Evolutionary conservation across 257 asterid species (phyloP).

Genomic region (Solanum lycopersicoides): DNA sequence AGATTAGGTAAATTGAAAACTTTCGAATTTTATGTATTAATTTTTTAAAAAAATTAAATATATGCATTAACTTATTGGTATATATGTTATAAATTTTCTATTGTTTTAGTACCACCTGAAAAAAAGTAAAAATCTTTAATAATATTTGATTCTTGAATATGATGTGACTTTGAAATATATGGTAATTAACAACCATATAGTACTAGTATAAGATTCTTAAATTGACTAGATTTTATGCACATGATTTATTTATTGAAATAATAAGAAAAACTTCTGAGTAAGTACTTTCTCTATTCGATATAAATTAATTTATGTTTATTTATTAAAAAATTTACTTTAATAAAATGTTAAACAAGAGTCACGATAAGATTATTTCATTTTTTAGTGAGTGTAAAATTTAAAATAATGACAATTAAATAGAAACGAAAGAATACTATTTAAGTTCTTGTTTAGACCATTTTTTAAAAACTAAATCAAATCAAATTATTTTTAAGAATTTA

Average conservation of each 20-base stretch:
- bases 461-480: neutral
- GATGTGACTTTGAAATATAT: neutral
- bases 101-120: neutral
- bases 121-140: neutral
- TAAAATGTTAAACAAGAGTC: no score
- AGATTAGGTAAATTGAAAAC: no score
- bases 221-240: neutral
- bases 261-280: neutral
- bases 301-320: no score
- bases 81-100: no score
- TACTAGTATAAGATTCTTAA: neutral
- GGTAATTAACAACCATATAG: neutral
- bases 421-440: no score
- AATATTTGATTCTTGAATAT: neutral
- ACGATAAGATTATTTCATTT: no score
- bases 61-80: no score
- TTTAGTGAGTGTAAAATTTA: rapidly evolving
- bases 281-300: no score
- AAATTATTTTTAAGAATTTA: neutral
- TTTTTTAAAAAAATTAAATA: no score
- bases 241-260: neutral
- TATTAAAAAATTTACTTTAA: no score
- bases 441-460: neutral
- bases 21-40: no score
- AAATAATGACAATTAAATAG: no score